These are phyloP conservation scores for Stagonosporopsis vannaccii DNA, from an alignment of 2,329 filamentous ascomycete genomes.

Conservation along the genomic window DNA sequence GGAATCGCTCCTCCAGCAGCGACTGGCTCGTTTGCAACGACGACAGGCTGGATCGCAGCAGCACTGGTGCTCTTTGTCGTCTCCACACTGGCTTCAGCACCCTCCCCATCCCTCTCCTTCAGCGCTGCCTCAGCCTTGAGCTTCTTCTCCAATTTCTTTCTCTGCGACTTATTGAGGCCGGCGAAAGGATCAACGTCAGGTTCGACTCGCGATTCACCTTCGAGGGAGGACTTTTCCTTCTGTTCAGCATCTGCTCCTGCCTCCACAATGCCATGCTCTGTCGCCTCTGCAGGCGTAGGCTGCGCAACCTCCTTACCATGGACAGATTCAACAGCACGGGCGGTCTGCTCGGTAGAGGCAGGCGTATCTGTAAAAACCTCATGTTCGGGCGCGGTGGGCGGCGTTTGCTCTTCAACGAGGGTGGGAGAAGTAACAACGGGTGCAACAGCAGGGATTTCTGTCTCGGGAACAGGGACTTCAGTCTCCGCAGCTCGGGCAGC, in stretches of 20 bases:
- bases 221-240: background rate
- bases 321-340: background rate
- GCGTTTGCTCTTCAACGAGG: background rate
- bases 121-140: constrained; percentile 46
- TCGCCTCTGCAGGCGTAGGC: background rate
- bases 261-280: background rate
- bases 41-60: no score
- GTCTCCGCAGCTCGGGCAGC: constrained; percentile 1
- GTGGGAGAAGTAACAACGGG: background rate
- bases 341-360: background rate
- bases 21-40: background rate
- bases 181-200: constrained; percentile 32
- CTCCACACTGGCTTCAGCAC: background rate
- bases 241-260: background rate
- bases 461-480: background rate
- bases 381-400: background rate
- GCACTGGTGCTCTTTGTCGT: background rate
- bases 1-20: background rate
- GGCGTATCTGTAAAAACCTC: background rate
- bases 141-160: constrained; percentile 43
- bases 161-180: constrained; percentile 38
- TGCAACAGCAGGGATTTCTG: background rate
- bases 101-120: constrained; percentile 19
- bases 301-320: background rate
- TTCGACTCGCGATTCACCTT: background rate